Percentiles rank a stretch among this genome's conserved stretches.
These are phyloP conservation scores for Babesia bigemina DNA, from an alignment of 169 alveolate genomes.

Conservation along the genomic window DNA sequence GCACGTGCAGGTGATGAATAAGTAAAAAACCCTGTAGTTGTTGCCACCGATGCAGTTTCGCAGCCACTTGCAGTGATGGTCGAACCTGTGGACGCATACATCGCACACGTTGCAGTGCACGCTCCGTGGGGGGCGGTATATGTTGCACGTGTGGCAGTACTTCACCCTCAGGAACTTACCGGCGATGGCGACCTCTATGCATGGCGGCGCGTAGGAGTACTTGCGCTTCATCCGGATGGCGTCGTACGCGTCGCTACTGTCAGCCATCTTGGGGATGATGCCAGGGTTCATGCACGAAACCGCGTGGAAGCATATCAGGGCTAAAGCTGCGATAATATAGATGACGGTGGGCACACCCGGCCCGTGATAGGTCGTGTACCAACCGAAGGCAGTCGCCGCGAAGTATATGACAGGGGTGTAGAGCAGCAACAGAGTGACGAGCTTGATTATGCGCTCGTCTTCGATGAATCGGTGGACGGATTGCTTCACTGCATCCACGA, in stretches of 20 bases:
- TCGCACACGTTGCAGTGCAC: slow-evolving; percentile 90
- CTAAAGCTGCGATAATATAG: slow-evolving; percentile 14
- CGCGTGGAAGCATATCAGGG: slow-evolving; percentile 29
- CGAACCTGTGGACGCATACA: slow-evolving; percentile 89
- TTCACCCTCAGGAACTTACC: slow-evolving; percentile 79
- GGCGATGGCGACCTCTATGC: slow-evolving; percentile 64
- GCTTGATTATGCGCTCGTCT: slow-evolving; percentile 4
- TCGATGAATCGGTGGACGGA: neutral
- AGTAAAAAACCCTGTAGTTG: slow-evolving; percentile 80
- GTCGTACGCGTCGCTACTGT: slow-evolving; percentile 24
- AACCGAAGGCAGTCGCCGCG: slow-evolving; percentile 29
- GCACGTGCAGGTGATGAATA: slow-evolving; percentile 61
- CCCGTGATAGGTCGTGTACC: slow-evolving; percentile 35
- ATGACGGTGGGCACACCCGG: slow-evolving; percentile 24
- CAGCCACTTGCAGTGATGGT: slow-evolving; percentile 93
- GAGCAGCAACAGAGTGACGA: slow-evolving; percentile 3
- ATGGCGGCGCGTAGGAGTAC: slow-evolving; percentile 12
- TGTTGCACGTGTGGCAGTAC: slow-evolving; percentile 84
- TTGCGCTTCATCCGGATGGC: slow-evolving; percentile 40
- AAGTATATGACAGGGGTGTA: slow-evolving; percentile 36
- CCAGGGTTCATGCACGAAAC: slow-evolving; percentile 56
- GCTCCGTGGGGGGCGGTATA: slow-evolving; percentile 86
- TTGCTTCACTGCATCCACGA: neutral
- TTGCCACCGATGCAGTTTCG: slow-evolving; percentile 90
- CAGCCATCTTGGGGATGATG: slow-evolving; percentile 42